Evolutionary conservation across 2,329 filamentous ascomycete genomes (phyloP).

Genomic region (Bertia moriformis): DNA sequence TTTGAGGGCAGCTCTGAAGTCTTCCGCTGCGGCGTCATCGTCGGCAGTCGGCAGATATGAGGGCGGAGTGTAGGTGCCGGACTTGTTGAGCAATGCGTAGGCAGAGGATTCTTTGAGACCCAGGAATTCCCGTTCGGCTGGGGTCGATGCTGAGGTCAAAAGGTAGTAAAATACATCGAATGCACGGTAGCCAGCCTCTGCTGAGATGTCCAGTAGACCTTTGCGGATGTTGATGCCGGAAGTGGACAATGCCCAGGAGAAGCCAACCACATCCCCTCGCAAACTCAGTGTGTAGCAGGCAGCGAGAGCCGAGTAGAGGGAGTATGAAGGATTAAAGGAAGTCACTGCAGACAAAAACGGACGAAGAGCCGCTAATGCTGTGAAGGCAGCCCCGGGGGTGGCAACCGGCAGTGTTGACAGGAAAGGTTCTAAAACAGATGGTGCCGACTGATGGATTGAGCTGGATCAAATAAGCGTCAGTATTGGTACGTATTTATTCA

Average conservation of each 20-base stretch:
- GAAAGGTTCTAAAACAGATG: slow-evolving; percentile 71
- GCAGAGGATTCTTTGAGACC: slow-evolving; percentile 62
- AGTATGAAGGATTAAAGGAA: slow-evolving; percentile 72
- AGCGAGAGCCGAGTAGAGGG: slow-evolving; percentile 66
- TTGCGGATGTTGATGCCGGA: slow-evolving; percentile 73
- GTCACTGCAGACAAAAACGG: slow-evolving; percentile 82
- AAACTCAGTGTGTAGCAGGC: slow-evolving; percentile 72
- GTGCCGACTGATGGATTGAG: slow-evolving; percentile 76
- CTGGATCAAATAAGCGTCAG: slow-evolving; percentile 36
- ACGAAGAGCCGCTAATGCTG: slow-evolving; percentile 65
- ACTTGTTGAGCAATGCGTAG: slow-evolving; percentile 68
- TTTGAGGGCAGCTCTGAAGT: slow-evolving; percentile 76
- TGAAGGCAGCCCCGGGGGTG: slow-evolving; percentile 62
- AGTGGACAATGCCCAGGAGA: slow-evolving; percentile 65
- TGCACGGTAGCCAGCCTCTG: slow-evolving; percentile 69
- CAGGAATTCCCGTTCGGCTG: slow-evolving; percentile 77
- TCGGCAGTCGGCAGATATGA: slow-evolving; percentile 84
- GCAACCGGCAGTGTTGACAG: slow-evolving; percentile 66
- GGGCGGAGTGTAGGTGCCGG: slow-evolving; percentile 73
- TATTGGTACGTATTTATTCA: neutral
- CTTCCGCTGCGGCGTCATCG: slow-evolving; percentile 81
- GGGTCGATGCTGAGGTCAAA: slow-evolving; percentile 76
- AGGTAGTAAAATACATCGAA: slow-evolving; percentile 98
- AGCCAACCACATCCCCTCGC: slow-evolving; percentile 61
- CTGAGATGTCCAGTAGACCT: slow-evolving; percentile 68